These are phyloP conservation scores for Lichtheimia ramosa DNA, from an alignment of 371 early-diverging fungal genomes.

Conservation along the genomic window DNA sequence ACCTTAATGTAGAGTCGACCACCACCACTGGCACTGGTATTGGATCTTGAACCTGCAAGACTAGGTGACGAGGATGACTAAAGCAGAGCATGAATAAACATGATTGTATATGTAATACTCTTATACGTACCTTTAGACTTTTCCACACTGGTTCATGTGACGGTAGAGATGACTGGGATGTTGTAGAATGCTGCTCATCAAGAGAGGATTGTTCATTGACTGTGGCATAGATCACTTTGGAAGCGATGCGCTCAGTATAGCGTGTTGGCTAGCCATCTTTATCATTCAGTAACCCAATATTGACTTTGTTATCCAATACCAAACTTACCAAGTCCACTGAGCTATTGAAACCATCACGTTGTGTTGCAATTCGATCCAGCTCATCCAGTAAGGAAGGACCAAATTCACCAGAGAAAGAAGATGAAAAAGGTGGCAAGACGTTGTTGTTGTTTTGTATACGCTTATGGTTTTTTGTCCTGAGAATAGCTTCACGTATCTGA, in stretches of 20 bases:
- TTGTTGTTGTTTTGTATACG: not conserved
- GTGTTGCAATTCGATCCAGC: not conserved
- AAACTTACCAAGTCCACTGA: too few relatives aligned
- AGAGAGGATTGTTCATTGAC: not conserved
- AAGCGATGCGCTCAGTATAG: not conserved
- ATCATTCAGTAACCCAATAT: too few relatives aligned
- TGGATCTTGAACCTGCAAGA: not conserved
- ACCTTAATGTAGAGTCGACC: slow-evolving; percentile 19
- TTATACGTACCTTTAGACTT: not conserved
- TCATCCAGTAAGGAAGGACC: not conserved
- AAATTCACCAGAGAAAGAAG: not conserved
- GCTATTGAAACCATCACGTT: not conserved
- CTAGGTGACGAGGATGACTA: too few relatives aligned
- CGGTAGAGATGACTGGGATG: not conserved
- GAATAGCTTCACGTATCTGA: not conserved
- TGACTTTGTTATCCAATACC: too few relatives aligned
- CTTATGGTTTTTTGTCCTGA: not conserved
- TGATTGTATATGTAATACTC: too few relatives aligned
- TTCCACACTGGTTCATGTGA: not conserved
- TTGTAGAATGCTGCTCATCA: not conserved
- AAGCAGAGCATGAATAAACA: too few relatives aligned
- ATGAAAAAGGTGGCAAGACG: not conserved
- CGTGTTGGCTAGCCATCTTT: not conserved
- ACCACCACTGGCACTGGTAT: not conserved
- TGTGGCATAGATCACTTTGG: not conserved